Evolutionary conservation across 371 early-diverging fungal genomes (phyloP).

Genomic region (Syncephalastrum monosporum): DNA sequence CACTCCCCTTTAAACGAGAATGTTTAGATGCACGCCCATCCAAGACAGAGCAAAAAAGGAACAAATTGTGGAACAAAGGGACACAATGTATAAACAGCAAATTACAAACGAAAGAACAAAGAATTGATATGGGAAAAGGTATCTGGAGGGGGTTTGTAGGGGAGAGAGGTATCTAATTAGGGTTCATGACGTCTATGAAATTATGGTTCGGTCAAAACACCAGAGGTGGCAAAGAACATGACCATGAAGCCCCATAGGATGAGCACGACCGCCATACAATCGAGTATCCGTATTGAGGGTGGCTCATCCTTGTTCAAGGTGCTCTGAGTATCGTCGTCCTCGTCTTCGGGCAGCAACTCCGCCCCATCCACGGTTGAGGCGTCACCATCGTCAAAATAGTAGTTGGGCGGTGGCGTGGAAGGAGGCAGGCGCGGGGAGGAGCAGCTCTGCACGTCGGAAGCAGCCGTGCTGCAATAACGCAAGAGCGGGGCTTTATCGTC

Average conservation of each 20-base stretch:
- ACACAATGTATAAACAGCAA: too few relatives aligned
- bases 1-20: too few relatives aligned
- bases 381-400: conserved; percentile 18
- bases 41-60: too few relatives aligned
- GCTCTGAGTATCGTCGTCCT: conserved; percentile 2
- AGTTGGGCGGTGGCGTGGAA: conserved; percentile 5
- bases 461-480: background rate
- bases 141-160: background rate
- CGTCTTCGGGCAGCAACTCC: conserved; percentile 12
- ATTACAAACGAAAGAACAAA: too few relatives aligned
- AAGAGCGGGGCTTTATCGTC: conserved; percentile 9
- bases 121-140: background rate
- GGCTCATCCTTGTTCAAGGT: conserved; percentile 1
- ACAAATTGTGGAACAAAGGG: too few relatives aligned
- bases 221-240: conserved; percentile 36
- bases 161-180: background rate
- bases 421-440: conserved; percentile 13
- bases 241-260: conserved; percentile 37
- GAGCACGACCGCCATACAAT: conserved; percentile 29
- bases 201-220: conserved; percentile 17
- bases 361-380: conserved; percentile 18
- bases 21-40: too few relatives aligned
- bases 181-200: too few relatives aligned
- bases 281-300: conserved; percentile 17
- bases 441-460: conserved; percentile 13